phyloP scores from a whole-genome alignment of 768 basidiomycete genomes.

The Leucogyrophana mollusca region DNA sequence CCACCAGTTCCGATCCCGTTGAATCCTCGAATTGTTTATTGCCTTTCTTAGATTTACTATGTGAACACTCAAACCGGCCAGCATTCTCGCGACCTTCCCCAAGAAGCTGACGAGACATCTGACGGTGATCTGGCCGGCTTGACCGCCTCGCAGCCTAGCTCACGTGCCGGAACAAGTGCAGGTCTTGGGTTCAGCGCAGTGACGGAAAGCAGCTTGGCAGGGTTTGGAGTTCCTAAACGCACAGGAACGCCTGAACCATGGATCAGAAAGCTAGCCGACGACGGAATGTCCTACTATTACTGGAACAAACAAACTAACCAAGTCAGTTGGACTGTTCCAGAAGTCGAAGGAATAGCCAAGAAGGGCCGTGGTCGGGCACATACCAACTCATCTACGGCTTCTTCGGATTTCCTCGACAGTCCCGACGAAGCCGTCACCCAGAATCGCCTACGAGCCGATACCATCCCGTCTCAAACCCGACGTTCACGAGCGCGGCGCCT shows the following conservation, averaged over 20 bases:
- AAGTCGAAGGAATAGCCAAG: constrained; percentile 27
- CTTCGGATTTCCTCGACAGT: constrained; percentile 22
- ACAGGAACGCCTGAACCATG: constrained; percentile 78
- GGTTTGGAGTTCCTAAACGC: constrained; percentile 60
- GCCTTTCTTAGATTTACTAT: constrained; percentile 84
- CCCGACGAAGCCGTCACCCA: constrained; percentile 18
- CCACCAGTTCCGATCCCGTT: background rate
- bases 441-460: constrained; percentile 33
- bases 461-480: constrained; percentile 29
- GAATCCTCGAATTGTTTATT: background rate
- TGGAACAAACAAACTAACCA: constrained; percentile 68
- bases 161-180: constrained; percentile 53
- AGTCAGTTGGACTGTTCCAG: constrained; percentile 69
- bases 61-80: constrained; percentile 87
- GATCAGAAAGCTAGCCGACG: constrained; percentile 77
- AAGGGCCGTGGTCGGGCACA: constrained; percentile 31
- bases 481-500: constrained; percentile 25
- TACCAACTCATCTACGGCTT: constrained; percentile 33
- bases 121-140: constrained; percentile 63
- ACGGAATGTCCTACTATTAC: constrained; percentile 80
- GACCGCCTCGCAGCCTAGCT: constrained; percentile 50
- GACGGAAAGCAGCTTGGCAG: constrained; percentile 39
- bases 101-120: constrained; percentile 63
- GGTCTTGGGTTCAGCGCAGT: constrained; percentile 45
- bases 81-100: constrained; percentile 80